Evolutionary conservation across 768 basidiomycete genomes (phyloP).

Genomic region (Rhodosporidiobolus sp.): DNA sequence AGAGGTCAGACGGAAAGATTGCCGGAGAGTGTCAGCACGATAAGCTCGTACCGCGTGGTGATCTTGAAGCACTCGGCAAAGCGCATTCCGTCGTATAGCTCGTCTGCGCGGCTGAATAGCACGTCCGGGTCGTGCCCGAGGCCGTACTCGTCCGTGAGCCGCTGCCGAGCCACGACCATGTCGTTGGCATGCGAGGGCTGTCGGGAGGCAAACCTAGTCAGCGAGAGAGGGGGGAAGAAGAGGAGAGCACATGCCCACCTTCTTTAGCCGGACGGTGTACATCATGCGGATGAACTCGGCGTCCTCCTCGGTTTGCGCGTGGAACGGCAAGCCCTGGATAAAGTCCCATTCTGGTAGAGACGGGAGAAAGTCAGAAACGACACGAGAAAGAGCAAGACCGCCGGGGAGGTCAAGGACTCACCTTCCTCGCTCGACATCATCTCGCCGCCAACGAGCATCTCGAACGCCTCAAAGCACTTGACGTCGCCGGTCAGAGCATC

Average conservation of each 20-base stretch:
- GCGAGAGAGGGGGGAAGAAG: not conserved
- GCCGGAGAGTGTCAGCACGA: not conserved
- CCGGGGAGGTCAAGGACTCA: slow-evolving; percentile 45
- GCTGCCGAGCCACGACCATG: slow-evolving; percentile 71
- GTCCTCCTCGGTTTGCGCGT: slow-evolving; percentile 78
- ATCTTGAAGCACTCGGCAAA: slow-evolving; percentile 93
- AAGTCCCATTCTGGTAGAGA: slow-evolving; percentile 92
- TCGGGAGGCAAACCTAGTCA: not conserved
- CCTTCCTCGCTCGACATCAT: slow-evolving; percentile 98
- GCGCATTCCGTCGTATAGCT: slow-evolving; percentile 77
- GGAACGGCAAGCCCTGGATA: slow-evolving; percentile 75
- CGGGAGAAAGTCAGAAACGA: not conserved
- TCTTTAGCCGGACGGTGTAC: slow-evolving; percentile 84
- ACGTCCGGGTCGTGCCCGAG: slow-evolving; percentile 91
- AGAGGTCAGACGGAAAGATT: not conserved
- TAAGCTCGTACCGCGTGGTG: slow-evolving; percentile 63
- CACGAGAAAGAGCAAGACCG: slow-evolving; percentile 18
- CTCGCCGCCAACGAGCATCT: slow-evolving; percentile 80
- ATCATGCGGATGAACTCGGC: slow-evolving; percentile 88
- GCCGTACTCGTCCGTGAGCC: slow-evolving; percentile 76
- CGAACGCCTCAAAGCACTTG: slow-evolving; percentile 94
- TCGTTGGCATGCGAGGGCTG: slow-evolving; percentile 74
- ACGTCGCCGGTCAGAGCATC: slow-evolving; percentile 91
- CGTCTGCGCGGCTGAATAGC: slow-evolving; percentile 82
- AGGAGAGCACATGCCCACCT: slow-evolving; percentile 50